These are phyloP conservation scores for Dactylellina haptotyla DNA, from an alignment of 2,329 filamentous ascomycete genomes.

Conservation along the genomic window DNA sequence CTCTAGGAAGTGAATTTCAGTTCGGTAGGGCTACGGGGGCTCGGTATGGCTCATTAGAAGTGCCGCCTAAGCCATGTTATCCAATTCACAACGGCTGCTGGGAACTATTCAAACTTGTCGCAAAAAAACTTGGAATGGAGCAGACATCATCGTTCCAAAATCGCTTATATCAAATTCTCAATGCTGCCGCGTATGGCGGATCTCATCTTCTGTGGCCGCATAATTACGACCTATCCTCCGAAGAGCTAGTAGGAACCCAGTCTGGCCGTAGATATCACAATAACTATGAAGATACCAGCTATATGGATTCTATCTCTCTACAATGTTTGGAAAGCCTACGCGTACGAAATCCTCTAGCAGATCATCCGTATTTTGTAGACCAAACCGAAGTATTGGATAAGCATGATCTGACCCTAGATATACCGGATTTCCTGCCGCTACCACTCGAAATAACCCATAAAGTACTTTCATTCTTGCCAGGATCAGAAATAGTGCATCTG, in stretches of 20 bases:
- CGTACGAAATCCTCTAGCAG: not conserved
- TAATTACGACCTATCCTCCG: not conserved
- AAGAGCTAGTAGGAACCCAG: slow-evolving; percentile 2
- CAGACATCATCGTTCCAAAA: slow-evolving; percentile 12
- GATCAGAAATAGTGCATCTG: slow-evolving; percentile 15
- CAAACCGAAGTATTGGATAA: not conserved
- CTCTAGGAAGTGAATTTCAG: slow-evolving; percentile 4
- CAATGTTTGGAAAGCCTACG: not conserved
- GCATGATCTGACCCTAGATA: not conserved
- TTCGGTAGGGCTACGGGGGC: slow-evolving; percentile 6
- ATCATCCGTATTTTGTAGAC: not conserved
- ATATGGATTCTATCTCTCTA: not conserved
- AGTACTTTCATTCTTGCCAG: slow-evolving; percentile 24
- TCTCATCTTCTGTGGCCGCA: slow-evolving; percentile 23
- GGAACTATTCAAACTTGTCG: slow-evolving; percentile 21
- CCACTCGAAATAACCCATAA: slow-evolving; percentile 32
- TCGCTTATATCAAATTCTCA: slow-evolving; percentile 15
- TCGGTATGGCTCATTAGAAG: not conserved
- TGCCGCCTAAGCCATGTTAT: slow-evolving; percentile 7
- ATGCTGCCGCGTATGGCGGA: slow-evolving; percentile 12
- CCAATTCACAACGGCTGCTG: slow-evolving; percentile 33
- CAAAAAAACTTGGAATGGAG: slow-evolving; percentile 3
- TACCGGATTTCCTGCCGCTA: slow-evolving; percentile 28
- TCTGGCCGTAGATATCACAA: not conserved
- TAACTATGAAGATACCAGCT: not conserved